Percentiles rank a stretch among this genome's conserved stretches.
phyloP scores from a whole-genome alignment of 2,329 filamentous ascomycete genomes.

The Claviceps purpurea region DNA sequence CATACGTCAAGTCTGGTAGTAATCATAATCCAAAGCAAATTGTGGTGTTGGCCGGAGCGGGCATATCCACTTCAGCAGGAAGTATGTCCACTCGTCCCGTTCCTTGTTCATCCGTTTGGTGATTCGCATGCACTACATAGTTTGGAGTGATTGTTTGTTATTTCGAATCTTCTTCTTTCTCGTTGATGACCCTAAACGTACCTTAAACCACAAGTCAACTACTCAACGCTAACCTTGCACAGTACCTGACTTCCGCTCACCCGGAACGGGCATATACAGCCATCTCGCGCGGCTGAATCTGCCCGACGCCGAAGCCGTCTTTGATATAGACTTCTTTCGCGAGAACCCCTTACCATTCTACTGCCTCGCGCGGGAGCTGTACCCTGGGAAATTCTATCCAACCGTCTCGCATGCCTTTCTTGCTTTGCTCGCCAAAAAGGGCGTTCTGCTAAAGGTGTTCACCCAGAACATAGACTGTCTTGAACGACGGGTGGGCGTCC shows the following conservation, averaged over 20 bases:
- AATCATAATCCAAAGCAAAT: slow-evolving; percentile 52
- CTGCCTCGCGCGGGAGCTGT: slow-evolving; percentile 77
- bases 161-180: too few species aligned
- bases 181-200: too few species aligned
- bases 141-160: too few species aligned
- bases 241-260: slow-evolving; percentile 91
- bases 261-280: slow-evolving; percentile 83
- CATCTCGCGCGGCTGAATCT: slow-evolving; percentile 79
- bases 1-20: slow-evolving; percentile 42
- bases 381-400: slow-evolving; percentile 77
- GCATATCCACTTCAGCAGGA: slow-evolving; percentile 64
- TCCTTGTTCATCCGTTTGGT: not conserved
- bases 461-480: slow-evolving; percentile 98
- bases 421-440: slow-evolving; percentile 64
- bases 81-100: slow-evolving; percentile 25
- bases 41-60: slow-evolving; percentile 82
- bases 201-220: too few species aligned
- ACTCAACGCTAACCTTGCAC: slow-evolving; percentile 7
- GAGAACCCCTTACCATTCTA: slow-evolving; percentile 83
- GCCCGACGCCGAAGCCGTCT: slow-evolving; percentile 83
- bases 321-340: slow-evolving; percentile 83
- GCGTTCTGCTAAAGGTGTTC: slow-evolving; percentile 70
- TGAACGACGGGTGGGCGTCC: slow-evolving; percentile 76
- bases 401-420: slow-evolving; percentile 89
- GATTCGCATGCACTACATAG: too few species aligned